Percentiles rank a stretch among this genome's conserved stretches.
These are phyloP conservation scores for Emmonsiellopsis sp. DNA, from an alignment of 2,329 filamentous ascomycete genomes.

Conservation along the genomic window DNA sequence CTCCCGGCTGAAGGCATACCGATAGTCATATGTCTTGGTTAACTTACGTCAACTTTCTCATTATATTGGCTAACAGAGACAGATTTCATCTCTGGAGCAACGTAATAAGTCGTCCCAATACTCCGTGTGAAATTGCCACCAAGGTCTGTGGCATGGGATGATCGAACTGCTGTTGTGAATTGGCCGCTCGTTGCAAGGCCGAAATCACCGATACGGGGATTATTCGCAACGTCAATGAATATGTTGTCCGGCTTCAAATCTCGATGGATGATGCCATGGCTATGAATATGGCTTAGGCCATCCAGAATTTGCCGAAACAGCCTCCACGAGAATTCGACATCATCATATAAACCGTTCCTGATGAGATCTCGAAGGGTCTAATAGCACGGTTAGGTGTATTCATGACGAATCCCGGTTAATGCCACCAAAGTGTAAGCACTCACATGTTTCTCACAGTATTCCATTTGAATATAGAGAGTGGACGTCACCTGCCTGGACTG, in stretches of 20 bases:
- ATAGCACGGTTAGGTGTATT: conserved; percentile 10
- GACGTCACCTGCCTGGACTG: conserved; percentile 52
- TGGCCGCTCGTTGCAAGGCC: conserved; percentile 87
- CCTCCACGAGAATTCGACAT: conserved; percentile 74
- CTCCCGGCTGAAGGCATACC: background rate
- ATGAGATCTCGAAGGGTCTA: conserved; percentile 84
- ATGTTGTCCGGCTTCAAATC: conserved; percentile 97
- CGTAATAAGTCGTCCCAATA: conserved; percentile 75
- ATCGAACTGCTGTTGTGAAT: conserved; percentile 32
- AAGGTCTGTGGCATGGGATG: conserved; percentile 26
- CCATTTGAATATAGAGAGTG: conserved; percentile 95
- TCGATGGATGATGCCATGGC: conserved; percentile 83
- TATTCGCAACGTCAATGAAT: conserved; percentile 83
- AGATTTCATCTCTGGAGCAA: conserved; percentile 82
- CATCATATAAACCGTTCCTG: conserved; percentile 61
- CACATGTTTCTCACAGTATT: conserved; percentile 87
- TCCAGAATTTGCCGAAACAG: conserved; percentile 86
- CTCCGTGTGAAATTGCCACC: conserved; percentile 42
- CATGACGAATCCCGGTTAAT: background rate
- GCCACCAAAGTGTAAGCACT: conserved; percentile 18
- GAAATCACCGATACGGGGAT: conserved; percentile 95
- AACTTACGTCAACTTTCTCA: conserved; percentile 76
- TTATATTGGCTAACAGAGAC: conserved; percentile 69
- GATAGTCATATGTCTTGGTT: background rate
- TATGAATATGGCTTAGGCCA: conserved; percentile 81